Percentiles rank a stretch among this genome's conserved stretches.
Conservation (phyloP, 257 asterid species). For the Ajuga chamaepitys region DNA sequence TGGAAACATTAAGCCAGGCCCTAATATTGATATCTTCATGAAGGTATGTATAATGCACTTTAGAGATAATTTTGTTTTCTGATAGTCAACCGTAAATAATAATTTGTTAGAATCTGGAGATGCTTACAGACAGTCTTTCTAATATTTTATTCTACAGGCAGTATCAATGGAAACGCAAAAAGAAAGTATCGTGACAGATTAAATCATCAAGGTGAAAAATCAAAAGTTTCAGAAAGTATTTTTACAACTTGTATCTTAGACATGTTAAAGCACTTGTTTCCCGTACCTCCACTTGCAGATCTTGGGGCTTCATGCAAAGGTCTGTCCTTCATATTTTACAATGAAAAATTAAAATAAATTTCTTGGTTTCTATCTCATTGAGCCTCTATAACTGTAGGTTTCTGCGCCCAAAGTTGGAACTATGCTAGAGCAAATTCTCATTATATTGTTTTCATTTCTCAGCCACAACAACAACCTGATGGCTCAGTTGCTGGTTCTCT, state of each 20-base stretch:
- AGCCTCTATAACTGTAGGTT: too few species aligned
- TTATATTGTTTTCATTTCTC: constrained; percentile 27
- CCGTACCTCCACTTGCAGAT: constrained; percentile 48
- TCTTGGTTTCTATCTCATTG: too few species aligned
- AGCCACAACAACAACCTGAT: constrained; percentile 92
- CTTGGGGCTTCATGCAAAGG: constrained; percentile 79
- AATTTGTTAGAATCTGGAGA: neutral
- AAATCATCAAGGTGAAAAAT: neutral
- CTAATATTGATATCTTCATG: constrained; percentile 81
- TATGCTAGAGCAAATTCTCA: too few species aligned
- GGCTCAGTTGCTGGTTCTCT: too few species aligned
- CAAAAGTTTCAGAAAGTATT: neutral
- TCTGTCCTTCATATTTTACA: too few species aligned
- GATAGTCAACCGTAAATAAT: neutral
- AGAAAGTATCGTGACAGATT: constrained; percentile 13
- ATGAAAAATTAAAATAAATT: too few species aligned
- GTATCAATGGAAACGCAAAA: constrained; percentile 76
- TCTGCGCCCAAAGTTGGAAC: too few species aligned
- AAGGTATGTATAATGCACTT: constrained; percentile 71
- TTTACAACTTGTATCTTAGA: neutral
- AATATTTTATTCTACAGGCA: constrained; percentile 42
- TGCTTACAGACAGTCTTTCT: neutral
- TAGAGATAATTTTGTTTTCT: neutral
- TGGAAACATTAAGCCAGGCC: constrained; percentile 76
- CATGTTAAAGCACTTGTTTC: neutral